Evolutionary conservation across 768 basidiomycete species (phyloP), one percentile per base, ranked within the genome.

Genomic region (Suillus variegatus): DNA sequence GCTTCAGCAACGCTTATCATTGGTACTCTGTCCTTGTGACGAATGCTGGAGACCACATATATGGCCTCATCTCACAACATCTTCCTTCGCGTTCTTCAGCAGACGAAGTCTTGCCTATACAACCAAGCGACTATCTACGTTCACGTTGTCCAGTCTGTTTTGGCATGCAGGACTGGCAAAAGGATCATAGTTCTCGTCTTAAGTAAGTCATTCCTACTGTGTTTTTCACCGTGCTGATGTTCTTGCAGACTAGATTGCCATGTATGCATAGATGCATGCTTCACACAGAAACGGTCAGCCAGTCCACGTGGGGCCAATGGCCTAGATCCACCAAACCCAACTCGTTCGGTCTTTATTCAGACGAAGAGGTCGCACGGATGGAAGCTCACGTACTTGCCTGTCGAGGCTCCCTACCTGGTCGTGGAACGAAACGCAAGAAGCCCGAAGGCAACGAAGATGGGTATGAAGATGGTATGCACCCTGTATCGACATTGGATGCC

Each of bases 401-500:
- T 49, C 6, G 22, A 49, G 47, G 47, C 22, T 49, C 22, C 47
- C 22, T 49, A 49, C 47, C 22, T 49, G 47, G 22, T 49, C 47
- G 6, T 49, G 22, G 47, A 49, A 49, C 47, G 12, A 49, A 49
- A 49, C 9, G 12, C 47, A 49, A 49, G 47, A 49, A 49, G 47
- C 47, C 12, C 0, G 28, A 57, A 20, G 28, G 40, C 13, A 6
- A 57, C 6, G 14, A 57, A 28, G 52, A 69, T 16, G 51, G 61
- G 13, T 70, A 57, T 64, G 71, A 77, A 55, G 20, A 38, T 28
- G 65, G 64, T 12, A 69, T 77, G 60, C 60, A 61, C 0, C 73
- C 76, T 3, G 64, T 58, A 7, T 70, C 74, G 13, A 69, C 74
- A 9, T 68, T 79, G 4, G 71, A 79, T 69, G 77, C 54, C 3